Evolutionary conservation across 805 yeast species (phyloP).

Genomic region (Cyberlindnera sargentensis): DNA sequence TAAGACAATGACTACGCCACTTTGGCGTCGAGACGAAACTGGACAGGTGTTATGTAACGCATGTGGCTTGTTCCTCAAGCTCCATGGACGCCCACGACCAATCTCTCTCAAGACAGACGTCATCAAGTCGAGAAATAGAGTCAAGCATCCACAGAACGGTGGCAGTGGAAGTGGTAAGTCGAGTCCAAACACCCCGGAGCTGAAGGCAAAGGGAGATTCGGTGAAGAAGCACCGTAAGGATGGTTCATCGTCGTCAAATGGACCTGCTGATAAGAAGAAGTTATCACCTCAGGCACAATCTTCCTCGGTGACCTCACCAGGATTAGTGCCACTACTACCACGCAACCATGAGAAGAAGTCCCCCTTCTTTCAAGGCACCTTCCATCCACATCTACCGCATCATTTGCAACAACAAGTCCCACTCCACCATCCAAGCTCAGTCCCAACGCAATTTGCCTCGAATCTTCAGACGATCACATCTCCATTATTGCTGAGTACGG

Average conservation of each 20-base stretch:
- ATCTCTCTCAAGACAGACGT: slow-evolving; percentile 87
- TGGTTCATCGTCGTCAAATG: background rate
- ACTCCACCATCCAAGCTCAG: slow-evolving; percentile 51
- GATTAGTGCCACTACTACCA: slow-evolving; percentile 34
- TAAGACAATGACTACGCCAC: slow-evolving; percentile 86
- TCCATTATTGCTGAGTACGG: slow-evolving; percentile 51
- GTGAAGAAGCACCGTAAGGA: slow-evolving; percentile 8
- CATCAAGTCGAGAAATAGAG: slow-evolving; percentile 84
- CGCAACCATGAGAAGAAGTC: slow-evolving; percentile 19
- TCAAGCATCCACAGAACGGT: slow-evolving; percentile 38
- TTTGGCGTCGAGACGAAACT: slow-evolving; percentile 92
- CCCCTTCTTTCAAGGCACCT: slow-evolving; percentile 7
- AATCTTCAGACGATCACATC: slow-evolving; percentile 57
- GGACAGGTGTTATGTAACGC: slow-evolving; percentile 92
- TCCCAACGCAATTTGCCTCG: slow-evolving; percentile 66
- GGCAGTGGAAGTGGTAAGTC: slow-evolving; percentile 10
- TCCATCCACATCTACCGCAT: slow-evolving; percentile 25
- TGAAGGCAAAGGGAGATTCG: slow-evolving; percentile 16
- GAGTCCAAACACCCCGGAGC: slow-evolving; percentile 17
- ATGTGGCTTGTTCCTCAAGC: slow-evolving; percentile 80
- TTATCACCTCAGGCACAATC: background rate
- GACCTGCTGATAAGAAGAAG: slow-evolving; percentile 1
- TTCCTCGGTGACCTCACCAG: slow-evolving; percentile 26
- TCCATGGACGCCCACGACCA: slow-evolving; percentile 91
- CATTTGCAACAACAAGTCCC: slow-evolving; percentile 24